These are phyloP conservation scores for Rhipidocladum racemiflorum DNA, from an alignment of 176 grass and related monocot species.

Conservation along the genomic window DNA sequence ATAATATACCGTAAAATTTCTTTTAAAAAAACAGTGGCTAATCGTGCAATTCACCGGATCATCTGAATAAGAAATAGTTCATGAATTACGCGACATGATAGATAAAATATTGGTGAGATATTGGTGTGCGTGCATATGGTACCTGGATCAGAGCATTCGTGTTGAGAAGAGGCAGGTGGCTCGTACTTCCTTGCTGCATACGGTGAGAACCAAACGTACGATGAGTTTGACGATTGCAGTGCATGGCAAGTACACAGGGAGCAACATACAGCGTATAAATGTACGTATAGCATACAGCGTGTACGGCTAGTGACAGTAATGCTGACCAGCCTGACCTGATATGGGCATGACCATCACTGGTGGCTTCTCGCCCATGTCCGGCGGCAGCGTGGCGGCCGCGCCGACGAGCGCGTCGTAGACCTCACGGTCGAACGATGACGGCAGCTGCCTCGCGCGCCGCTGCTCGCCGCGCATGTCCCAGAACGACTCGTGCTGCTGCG, in stretches of 20 bases:
- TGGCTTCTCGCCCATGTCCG: constrained; percentile 31
- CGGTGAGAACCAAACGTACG: background rate
- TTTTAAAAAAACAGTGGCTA: too few relatives aligned
- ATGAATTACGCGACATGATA: background rate
- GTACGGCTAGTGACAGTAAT: background rate
- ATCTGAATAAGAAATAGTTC: background rate
- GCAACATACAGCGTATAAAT: background rate
- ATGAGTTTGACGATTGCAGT: background rate
- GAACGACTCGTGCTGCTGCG: constrained; percentile 36
- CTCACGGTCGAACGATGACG: constrained; percentile 50
- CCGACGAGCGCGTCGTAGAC: constrained; percentile 46
- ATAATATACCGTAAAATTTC: too few relatives aligned
- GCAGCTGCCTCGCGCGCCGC: constrained; percentile 47
- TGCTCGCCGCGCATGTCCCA: constrained; percentile 61
- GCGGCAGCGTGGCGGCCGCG: background rate
- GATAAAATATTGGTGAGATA: background rate
- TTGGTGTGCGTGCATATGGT: background rate
- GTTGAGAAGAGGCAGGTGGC: constrained; percentile 44
- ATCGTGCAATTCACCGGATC: background rate
- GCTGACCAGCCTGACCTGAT: constrained; percentile 55
- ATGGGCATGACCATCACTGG: constrained; percentile 59
- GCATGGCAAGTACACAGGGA: background rate
- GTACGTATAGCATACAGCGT: background rate
- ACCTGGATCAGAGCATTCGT: constrained; percentile 53
- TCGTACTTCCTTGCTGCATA: constrained; percentile 47